A percentile compares a stretch with the other conserved stretches of the same genome.
These are phyloP conservation scores for Tinospora cordifolia DNA, from an alignment of 164 flowering plant species.

Conservation along the genomic window DNA sequence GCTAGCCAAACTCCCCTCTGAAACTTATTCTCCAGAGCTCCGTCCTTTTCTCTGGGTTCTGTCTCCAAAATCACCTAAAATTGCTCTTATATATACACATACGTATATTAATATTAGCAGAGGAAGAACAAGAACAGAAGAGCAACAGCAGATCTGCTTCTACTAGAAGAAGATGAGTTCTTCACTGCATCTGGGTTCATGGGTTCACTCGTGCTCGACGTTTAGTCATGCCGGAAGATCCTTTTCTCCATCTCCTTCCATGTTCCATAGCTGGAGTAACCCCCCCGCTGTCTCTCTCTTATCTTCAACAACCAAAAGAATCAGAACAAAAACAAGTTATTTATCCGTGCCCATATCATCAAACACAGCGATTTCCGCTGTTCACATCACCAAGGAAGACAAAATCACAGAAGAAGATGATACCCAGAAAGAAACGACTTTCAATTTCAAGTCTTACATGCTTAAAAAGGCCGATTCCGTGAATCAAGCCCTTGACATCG, in stretches of 20 bases:
- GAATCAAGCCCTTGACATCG: constrained; percentile 47
- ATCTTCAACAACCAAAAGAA: constrained; percentile 1
- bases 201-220: constrained; percentile 29
- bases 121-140: too few species aligned
- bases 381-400: constrained; percentile 29
- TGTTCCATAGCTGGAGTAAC: constrained; percentile 7
- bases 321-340: constrained; percentile 4
- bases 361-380: constrained; percentile 22
- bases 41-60: not conserved
- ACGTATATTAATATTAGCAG: too few species aligned
- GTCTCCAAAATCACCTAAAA: not conserved
- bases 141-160: not conserved
- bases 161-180: constrained; percentile 29
- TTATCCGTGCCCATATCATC: too few species aligned
- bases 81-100: not conserved
- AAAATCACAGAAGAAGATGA: constrained; percentile 5
- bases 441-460: constrained; percentile 51
- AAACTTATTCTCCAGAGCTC: too few species aligned
- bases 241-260: constrained; percentile 15
- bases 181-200: constrained; percentile 28
- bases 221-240: constrained; percentile 26
- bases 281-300: constrained; percentile 2
- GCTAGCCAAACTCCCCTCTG: not conserved
- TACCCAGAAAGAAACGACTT: constrained; percentile 16
- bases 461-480: constrained; percentile 34